Conservation (phyloP, 2,329 filamentous ascomycete species). For the Lachnellula occidentalis region DNA sequence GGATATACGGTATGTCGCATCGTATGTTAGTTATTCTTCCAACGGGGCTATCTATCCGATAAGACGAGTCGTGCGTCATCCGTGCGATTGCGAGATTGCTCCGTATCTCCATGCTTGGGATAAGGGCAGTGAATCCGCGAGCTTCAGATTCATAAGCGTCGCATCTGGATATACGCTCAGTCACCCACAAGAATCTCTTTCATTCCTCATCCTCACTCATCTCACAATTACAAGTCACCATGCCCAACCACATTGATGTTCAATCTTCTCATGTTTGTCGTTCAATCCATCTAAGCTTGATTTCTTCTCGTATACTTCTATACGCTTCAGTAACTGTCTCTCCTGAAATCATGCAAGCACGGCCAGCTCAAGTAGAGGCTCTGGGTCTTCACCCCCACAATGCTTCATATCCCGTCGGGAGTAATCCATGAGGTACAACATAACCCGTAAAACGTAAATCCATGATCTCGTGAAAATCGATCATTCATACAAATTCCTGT, state of each 20-base stretch:
- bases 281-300: slow-evolving; percentile 16
- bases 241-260: neutral
- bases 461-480: slow-evolving; percentile 25
- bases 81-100: neutral
- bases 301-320: slow-evolving; percentile 15
- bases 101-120: neutral
- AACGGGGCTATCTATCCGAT: neutral
- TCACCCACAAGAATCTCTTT: no score
- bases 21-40: neutral
- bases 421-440: slow-evolving; percentile 19
- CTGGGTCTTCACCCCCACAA: slow-evolving; percentile 18
- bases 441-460: slow-evolving; percentile 22
- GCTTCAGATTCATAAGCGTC: no score
- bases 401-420: slow-evolving; percentile 10
- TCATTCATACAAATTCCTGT: slow-evolving; percentile 26
- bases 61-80: neutral
- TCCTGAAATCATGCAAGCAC: slow-evolving; percentile 12
- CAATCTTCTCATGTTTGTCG: slow-evolving; percentile 14
- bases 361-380: slow-evolving; percentile 1
- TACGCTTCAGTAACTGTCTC: slow-evolving; percentile 1
- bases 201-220: no score
- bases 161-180: no score
- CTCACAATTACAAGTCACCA: no score
- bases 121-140: no score
- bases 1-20: neutral